phyloP scores from a whole-genome alignment of 2,329 filamentous ascomycete species.

The Aureobasidium sp. region DNA sequence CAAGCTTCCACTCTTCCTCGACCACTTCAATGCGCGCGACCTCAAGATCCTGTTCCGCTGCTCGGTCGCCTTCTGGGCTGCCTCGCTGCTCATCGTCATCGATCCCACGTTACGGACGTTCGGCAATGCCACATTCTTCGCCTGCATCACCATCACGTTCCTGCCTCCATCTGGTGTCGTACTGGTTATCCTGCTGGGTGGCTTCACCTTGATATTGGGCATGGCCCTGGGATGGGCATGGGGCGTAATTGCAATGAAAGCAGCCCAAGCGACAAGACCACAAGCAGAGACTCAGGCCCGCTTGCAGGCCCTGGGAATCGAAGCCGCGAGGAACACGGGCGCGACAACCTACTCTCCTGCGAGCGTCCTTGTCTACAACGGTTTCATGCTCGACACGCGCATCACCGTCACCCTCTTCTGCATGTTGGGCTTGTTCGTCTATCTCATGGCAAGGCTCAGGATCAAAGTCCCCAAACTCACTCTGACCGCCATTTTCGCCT shows the following conservation, averaged over 20 bases:
- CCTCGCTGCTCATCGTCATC: constrained; percentile 14
- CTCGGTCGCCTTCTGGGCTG: constrained; percentile 15
- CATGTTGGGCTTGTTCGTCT: constrained; percentile 17
- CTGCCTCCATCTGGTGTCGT: constrained; percentile 15
- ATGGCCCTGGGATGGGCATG: constrained; percentile 16
- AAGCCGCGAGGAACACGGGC: neutral
- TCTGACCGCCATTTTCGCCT: constrained; percentile 13
- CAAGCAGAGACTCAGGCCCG: neutral
- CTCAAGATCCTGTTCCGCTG: constrained; percentile 16
- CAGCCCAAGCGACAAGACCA: constrained; percentile 11
- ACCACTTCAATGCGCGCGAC: constrained; percentile 17
- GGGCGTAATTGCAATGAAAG: constrained; percentile 16
- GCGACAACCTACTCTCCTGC: neutral
- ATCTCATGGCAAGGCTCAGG: constrained; percentile 15
- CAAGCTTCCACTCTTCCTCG: constrained; percentile 13
- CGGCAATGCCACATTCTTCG: constrained; percentile 16
- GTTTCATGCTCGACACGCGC: constrained; percentile 15
- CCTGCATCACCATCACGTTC: constrained; percentile 9
- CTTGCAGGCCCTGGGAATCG: neutral
- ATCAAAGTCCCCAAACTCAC: constrained; percentile 14
- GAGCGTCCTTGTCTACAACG: constrained; percentile 8
- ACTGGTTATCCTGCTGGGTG: constrained; percentile 1
- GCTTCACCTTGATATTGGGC: constrained; percentile 14
- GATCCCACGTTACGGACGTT: neutral
- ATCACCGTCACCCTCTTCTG: constrained; percentile 17